These are phyloP conservation scores for Penicillium desertorum DNA, from an alignment of 495 filamentous ascomycete species.

Conservation along the genomic window DNA sequence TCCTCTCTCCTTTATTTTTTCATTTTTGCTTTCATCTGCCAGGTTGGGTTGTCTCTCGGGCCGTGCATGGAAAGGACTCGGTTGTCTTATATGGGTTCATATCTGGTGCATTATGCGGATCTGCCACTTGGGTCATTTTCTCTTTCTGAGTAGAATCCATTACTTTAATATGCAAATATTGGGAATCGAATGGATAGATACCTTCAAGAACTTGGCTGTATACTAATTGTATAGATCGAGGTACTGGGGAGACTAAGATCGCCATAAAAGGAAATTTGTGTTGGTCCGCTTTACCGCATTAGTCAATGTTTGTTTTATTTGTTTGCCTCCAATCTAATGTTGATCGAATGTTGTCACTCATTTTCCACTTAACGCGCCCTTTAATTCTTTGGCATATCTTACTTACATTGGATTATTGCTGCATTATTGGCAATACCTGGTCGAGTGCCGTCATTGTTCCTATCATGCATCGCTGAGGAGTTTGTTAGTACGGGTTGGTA, in stretches of 20 bases:
- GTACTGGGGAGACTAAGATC: neutral
- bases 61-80: conserved; percentile 39
- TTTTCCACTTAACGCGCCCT: conserved; percentile 10
- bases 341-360: neutral
- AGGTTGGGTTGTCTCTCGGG: conserved; percentile 27
- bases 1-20: conserved; percentile 34
- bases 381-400: conserved; percentile 16
- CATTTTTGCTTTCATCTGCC: conserved; percentile 19
- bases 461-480: conserved; percentile 21
- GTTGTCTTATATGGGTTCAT: conserved; percentile 37
- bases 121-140: conserved; percentile 16
- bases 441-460: conserved; percentile 6
- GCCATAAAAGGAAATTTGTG: conserved; percentile 4
- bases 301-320: conserved; percentile 35
- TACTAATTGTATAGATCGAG: neutral
- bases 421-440: conserved; percentile 10
- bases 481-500: conserved; percentile 10
- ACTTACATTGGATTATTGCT: conserved; percentile 4
- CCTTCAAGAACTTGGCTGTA: neutral
- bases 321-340: conserved; percentile 6
- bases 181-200: neutral
- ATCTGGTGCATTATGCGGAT: conserved; percentile 34
- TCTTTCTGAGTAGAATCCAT: conserved; percentile 11
- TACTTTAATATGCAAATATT: conserved; percentile 1
- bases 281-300: conserved; percentile 25